These are phyloP conservation scores for Phytophthora cajani DNA, from an alignment of 352 stramenopile genomes.

Conservation along the genomic window DNA sequence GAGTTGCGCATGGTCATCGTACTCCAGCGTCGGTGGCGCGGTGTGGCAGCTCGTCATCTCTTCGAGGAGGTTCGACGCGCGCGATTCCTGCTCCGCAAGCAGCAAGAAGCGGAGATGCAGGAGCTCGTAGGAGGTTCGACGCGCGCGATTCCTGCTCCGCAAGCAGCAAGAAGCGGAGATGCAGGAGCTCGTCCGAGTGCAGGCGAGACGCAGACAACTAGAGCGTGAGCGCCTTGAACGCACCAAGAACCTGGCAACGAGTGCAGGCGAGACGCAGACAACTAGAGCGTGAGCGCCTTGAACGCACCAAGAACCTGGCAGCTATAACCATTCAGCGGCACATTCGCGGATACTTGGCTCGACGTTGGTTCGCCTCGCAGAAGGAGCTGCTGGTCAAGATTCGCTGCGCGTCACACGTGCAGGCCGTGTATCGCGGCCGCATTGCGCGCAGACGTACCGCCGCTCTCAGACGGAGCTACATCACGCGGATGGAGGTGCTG, in stretches of 20 bases:
- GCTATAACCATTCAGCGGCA: constrained; percentile 78
- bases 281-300: constrained; percentile 55
- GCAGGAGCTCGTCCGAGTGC: constrained; percentile 67
- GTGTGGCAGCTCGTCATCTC: constrained; percentile 67
- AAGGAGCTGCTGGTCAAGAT: constrained; percentile 58
- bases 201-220: constrained; percentile 54
- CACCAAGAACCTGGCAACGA: constrained; percentile 48
- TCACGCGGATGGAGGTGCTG: constrained; percentile 82
- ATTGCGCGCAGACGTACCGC: constrained; percentile 70
- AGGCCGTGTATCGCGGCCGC: constrained; percentile 76
- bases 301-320: constrained; percentile 52
- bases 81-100: constrained; percentile 63
- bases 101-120: constrained; percentile 72
- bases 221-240: constrained; percentile 61
- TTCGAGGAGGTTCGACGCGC: constrained; percentile 68
- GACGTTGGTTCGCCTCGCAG: constrained; percentile 63
- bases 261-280: constrained; percentile 56
- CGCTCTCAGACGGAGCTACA: constrained; percentile 73
- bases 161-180: constrained; percentile 76
- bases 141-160: constrained; percentile 56
- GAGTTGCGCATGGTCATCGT: constrained; percentile 66
- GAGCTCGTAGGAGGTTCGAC: constrained; percentile 76
- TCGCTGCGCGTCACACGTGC: constrained; percentile 57
- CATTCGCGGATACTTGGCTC: constrained; percentile 61
- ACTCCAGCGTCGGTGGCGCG: constrained; percentile 77